These are phyloP conservation scores for Xanthoconium stramineum DNA, from an alignment of 768 basidiomycete species.

Conservation along the genomic window DNA sequence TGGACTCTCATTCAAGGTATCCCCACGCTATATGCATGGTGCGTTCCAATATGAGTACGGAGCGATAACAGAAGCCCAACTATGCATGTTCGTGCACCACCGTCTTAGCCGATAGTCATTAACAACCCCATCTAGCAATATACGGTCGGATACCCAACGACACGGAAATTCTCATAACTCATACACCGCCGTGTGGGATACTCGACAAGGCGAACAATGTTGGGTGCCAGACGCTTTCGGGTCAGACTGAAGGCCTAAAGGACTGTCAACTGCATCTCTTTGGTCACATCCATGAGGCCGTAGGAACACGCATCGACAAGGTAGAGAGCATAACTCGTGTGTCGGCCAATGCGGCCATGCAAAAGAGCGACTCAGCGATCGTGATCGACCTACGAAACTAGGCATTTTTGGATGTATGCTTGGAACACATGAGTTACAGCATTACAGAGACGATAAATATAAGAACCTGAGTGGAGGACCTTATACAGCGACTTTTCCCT, in stretches of 20 bases:
- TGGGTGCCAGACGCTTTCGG: constrained; percentile 51
- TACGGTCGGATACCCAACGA: constrained; percentile 43
- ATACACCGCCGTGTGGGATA: constrained; percentile 52
- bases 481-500: constrained; percentile 32
- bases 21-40: constrained; percentile 41
- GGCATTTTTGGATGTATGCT: background rate
- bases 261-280: constrained; percentile 52
- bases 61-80: constrained; percentile 35
- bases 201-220: constrained; percentile 47
- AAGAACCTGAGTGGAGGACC: constrained; percentile 6
- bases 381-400: constrained; percentile 46
- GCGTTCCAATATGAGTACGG: constrained; percentile 53
- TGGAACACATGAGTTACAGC: constrained; percentile 6
- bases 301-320: constrained; percentile 35
- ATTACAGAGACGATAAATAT: constrained; percentile 16
- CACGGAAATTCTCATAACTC: constrained; percentile 56
- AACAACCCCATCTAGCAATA: constrained; percentile 30
- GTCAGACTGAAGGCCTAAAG: constrained; percentile 35
- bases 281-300: constrained; percentile 68
- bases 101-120: background rate
- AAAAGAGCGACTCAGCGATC: constrained; percentile 29
- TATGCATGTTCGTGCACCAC: constrained; percentile 14
- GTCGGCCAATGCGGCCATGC: constrained; percentile 48
- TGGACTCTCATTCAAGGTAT: constrained; percentile 31
- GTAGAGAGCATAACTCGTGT: constrained; percentile 26